Base-by-base conservation (phyloP, 192 early-diverging fungal species). In the Coemansia sp. region DNA sequence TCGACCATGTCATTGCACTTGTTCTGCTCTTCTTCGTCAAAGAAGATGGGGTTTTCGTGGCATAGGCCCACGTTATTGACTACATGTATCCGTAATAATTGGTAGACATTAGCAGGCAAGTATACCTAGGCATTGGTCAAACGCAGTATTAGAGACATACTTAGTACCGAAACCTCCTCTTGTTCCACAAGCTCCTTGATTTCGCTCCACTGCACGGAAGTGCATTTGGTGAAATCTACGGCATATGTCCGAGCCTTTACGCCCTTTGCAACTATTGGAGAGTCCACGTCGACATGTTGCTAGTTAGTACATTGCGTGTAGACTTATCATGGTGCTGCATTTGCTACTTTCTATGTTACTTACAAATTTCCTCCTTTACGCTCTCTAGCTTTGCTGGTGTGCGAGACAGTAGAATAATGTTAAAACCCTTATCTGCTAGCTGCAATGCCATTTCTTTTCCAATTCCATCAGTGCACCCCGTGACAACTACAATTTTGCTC, bases 391-490 rank as follows among this genome's bases (percentile, higher is more conserved):
- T 96, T 42, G 82, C 81, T 59, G 73, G 68, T 31, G 87, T 92
- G 37, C 93, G 88, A 18, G 92, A 89, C 23, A 95, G 76, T 21
- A 98, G 74, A 26, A 94, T 72, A 37, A 96, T 66, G 66, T 95
- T 95, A 73, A 94, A 87, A 62, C 87, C 88, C 33, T 86, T 86
- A 55, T 87, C 77, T 10, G 93, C 93, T 14, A 98, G 79, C 72
- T 98, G 92, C 10, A 86, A 75, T n/a, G 93, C 94, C 70, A 94
- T 94, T 68, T 94, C 92, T 61, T 89, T 91, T 25, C 96, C 96
- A 72, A 98, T 94, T 50, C 94, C 93, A 75, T 95, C 96, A 4
- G 94, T 93, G 20, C 93, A 94, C 45, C 96, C 96, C 45, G 96
- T 96, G 31, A 98, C 85, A 43, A 95, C 90, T 76, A 76, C 33